Evolutionary conservation across 768 basidiomycete species (phyloP).

Genomic region (Hypholoma sublateritium): DNA sequence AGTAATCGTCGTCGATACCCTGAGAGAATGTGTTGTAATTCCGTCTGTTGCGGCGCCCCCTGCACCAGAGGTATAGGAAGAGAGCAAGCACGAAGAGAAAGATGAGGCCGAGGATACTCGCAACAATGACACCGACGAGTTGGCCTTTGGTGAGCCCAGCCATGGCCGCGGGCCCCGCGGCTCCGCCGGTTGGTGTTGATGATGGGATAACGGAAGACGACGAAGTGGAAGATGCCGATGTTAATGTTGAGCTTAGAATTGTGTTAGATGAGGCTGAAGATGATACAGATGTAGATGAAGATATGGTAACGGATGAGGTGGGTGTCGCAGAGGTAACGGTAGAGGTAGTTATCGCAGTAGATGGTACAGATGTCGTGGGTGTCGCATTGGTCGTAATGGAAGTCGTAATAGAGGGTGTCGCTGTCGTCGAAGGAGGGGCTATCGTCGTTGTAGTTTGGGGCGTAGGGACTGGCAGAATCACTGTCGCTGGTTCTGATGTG

Average conservation of each 20-base stretch:
- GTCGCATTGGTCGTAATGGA: slow-evolving; percentile 30
- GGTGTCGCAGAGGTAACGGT: slow-evolving; percentile 32
- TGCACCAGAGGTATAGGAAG: slow-evolving; percentile 44
- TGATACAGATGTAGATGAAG: slow-evolving; percentile 26
- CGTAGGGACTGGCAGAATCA: slow-evolving; percentile 16
- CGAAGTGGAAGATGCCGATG: slow-evolving; percentile 22
- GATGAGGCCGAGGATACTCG: slow-evolving; percentile 58
- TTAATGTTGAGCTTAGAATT: slow-evolving; percentile 16
- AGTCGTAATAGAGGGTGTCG: slow-evolving; percentile 25
- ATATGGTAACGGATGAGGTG: slow-evolving; percentile 27
- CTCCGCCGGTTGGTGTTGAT: slow-evolving; percentile 11
- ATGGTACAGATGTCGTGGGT: slow-evolving; percentile 25
- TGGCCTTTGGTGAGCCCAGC: slow-evolving; percentile 36
- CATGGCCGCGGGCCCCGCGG: slow-evolving; percentile 10
- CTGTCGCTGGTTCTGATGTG: slow-evolving; percentile 58
- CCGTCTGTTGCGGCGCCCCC: slow-evolving; percentile 44
- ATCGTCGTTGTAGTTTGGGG: slow-evolving; percentile 8
- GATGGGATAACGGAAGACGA: slow-evolving; percentile 19
- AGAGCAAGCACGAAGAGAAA: slow-evolving; percentile 54
- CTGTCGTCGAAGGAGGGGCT: slow-evolving; percentile 25
- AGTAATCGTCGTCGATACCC: slow-evolving; percentile 35
- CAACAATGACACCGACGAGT: slow-evolving; percentile 59
- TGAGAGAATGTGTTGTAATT: slow-evolving; percentile 32
- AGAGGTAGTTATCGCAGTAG: slow-evolving; percentile 32
- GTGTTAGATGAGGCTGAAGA: slow-evolving; percentile 21